Percentiles rank a stretch among this genome's conserved stretches.
Conservation (phyloP, 1,284 basidiomycete genomes). For the Apiotrichum akiyoshidainum region DNA sequence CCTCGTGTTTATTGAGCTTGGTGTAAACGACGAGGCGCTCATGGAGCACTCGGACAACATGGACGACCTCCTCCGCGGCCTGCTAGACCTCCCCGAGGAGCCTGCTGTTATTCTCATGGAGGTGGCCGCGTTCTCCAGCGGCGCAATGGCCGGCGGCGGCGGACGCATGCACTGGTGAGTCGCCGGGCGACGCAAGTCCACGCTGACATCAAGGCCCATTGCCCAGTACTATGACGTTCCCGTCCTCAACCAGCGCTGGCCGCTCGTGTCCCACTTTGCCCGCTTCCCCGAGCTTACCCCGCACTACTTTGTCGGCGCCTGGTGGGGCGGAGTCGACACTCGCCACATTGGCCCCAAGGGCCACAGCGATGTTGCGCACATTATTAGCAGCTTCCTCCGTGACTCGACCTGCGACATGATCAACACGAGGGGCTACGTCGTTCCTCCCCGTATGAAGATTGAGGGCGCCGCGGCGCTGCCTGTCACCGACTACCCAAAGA, state of each 20-base stretch:
- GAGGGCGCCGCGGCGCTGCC: neutral
- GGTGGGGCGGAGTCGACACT: constrained; percentile 45
- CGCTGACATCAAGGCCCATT: constrained; percentile 15
- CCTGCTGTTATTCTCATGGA: constrained; percentile 48
- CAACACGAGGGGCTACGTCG: constrained; percentile 20
- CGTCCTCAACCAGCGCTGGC: constrained; percentile 44
- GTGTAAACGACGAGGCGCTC: constrained; percentile 48
- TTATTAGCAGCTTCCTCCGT: constrained; percentile 39
- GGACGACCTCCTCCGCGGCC: constrained; percentile 48
- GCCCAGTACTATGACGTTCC: constrained; percentile 32
- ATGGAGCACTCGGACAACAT: constrained; percentile 48
- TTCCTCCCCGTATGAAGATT: neutral
- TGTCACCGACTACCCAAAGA: neutral
- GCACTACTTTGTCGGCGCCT: constrained; percentile 45
- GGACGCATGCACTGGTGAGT: constrained; percentile 46
- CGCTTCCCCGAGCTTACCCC: constrained; percentile 44
- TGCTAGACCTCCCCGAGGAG: constrained; percentile 37
- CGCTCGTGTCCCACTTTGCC: constrained; percentile 45
- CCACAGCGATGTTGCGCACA: constrained; percentile 43
- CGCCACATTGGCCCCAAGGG: constrained; percentile 46
- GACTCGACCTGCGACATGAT: constrained; percentile 43
- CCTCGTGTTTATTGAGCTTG: constrained; percentile 47
- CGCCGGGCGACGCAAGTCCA: neutral
- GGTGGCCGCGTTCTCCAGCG: constrained; percentile 42
- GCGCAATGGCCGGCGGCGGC: constrained; percentile 48